Evolutionary conservation across 1,284 basidiomycete genomes (phyloP), one percentile per base, ranked within the genome.

Genomic region (Megacollybia platyphylla): DNA sequence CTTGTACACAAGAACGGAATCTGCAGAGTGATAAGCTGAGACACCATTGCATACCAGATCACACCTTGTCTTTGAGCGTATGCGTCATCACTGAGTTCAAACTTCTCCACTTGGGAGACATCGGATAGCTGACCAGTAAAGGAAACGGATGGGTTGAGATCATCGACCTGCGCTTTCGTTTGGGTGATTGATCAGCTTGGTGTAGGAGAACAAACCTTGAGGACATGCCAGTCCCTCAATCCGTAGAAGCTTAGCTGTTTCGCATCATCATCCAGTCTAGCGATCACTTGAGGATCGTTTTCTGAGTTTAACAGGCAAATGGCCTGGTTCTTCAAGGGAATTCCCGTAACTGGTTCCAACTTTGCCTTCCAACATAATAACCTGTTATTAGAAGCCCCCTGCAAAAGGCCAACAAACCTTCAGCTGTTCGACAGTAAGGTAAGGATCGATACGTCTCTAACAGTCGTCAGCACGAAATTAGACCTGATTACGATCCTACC

Each of bases 1-100:
- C 54, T 97, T 92, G 66, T 88, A 97, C 1, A 87, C 82, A 11
- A 91, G 71, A 8, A 97, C 87, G 9, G 88, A 87, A 57, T 97
- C 94, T 90, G 29, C 9, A 27, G 10, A 28, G 29, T 31, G 15
- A 31, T 11, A 39, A 34, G 30, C 7, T 40, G 32, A 50, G 24
- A n/a, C 35, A 28, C 8, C 10, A 20, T 10, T 30, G 30, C 43
- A 27, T 37, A 27, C 36, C 31, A 27, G 17, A 45, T 27, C 46
- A 60, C 48, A 90, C 90, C 90, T 59, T 70, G 64, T 51, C 91
- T 64, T 54, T 78, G 67, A 13, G 80, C 87, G 57, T 97, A 97
- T 43, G 86, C 88, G 18, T 77, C 78, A 8, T 82, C 72, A 7
- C 79, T 84, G 45, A 97, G 63, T 63, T 97, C 92, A 53, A 93